Evolutionary conservation across 1,284 basidiomycete species (phyloP), one percentile per base, ranked within the genome.

Genomic region (Ustanciosporium gigantosporum): DNA sequence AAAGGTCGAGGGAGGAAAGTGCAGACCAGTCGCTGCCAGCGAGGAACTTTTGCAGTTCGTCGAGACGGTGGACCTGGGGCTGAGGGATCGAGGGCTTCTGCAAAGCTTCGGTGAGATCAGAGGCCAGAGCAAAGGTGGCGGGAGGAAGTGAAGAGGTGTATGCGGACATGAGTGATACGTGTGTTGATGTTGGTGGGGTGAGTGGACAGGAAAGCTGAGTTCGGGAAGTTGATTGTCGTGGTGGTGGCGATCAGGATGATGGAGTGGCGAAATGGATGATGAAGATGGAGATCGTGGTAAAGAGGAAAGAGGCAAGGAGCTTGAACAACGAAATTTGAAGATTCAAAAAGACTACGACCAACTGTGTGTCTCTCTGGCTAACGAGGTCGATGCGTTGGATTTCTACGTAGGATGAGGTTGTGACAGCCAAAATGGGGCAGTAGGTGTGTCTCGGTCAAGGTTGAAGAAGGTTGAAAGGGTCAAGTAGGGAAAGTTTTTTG

Each of bases 1-100:
- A 17, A 20, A 47, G 59, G 31, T 41, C 49, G 25, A 62, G 52
- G 2, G 51, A 56, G 15, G 59, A 51, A 17, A 62, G 52, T 16
- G 59, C 40, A 4, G 52, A 56, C 59, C 59, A 62, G 48, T 62
- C 59, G 23, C 52, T 56, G 21, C 41, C 59, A 2, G 52, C 41
- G 5, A 62, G 32, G 32, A 62, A 62, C n/a, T 48, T 62, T 19
- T 60, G 50, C 3, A 60, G 49, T 25, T 59, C 49, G 40, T 34
- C 58, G 37, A 61, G 46, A 31, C 43, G 58, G 24, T 50, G 20
- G 21, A 9, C 21, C 7, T 19, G 9, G 11, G 21, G 36, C 13
- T 22, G 13, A 9, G 36, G 11, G 16, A 37, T 22, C 8, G 8
- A 21, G 9, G 36, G 21, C 19, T 11, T 9, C 21, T 21, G 21